Conservation (phyloP, 169 alveolate species). For the Cryptosporidium sp. region DNA sequence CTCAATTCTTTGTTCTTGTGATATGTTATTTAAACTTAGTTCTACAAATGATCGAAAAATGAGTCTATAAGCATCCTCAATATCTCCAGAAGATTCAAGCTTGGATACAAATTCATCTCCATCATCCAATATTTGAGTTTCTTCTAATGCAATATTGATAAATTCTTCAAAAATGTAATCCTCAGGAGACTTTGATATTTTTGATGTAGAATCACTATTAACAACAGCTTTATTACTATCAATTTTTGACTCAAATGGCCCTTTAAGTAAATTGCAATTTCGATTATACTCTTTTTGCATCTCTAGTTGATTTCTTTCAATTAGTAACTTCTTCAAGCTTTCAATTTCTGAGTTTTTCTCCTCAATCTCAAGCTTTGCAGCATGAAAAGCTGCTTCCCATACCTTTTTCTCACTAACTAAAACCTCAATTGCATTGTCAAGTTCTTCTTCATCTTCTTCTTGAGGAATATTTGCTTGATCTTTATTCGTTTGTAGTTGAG, state of each 20-base stretch:
- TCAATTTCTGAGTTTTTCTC: conserved; percentile 51
- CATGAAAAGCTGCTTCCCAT: conserved; percentile 62
- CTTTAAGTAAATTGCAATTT: conserved; percentile 23
- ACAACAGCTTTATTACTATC: conserved; percentile 30
- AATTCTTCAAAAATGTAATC: conserved; percentile 9
- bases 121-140: conserved; percentile 27
- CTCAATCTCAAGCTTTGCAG: conserved; percentile 45
- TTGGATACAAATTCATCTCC: neutral
- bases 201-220: neutral
- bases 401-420: conserved; percentile 50
- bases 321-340: conserved; percentile 18
- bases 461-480: neutral
- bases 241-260: conserved; percentile 30
- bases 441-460: conserved; percentile 26
- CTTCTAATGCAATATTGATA: conserved; percentile 21
- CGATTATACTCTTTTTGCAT: conserved; percentile 11
- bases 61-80: conserved; percentile 28
- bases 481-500: neutral
- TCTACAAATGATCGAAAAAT: conserved; percentile 33
- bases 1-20: conserved; percentile 49
- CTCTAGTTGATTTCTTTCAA: neutral
- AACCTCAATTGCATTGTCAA: conserved; percentile 51
- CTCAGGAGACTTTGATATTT: neutral
- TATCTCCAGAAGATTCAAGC: neutral
- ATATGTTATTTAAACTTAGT: neutral